Base-by-base conservation (phyloP, 805 yeast species). In the Candida incommunis region DNA sequence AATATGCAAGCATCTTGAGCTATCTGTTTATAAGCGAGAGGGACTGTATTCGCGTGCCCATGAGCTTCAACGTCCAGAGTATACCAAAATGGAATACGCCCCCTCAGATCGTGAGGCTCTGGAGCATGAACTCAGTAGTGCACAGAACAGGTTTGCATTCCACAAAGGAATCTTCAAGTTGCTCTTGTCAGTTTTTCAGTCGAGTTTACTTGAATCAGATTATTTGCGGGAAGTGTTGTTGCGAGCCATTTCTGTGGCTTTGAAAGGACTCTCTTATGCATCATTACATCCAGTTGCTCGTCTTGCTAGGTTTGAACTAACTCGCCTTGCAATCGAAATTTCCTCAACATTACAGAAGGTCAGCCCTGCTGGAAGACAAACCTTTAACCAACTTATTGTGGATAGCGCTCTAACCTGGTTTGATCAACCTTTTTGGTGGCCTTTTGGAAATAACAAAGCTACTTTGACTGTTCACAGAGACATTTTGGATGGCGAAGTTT, bases 201-300 rank as follows among this genome's bases (percentile, higher is more conserved):
- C 95, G 0, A 73, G 86, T 1, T 63, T 77, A 59, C 76, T 76
- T 54, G 82, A 80, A 53, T 78, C 88, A 61, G 76, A 72, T 45
- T 85, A 80, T 51, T 63, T 82, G 25, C 63, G 84, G 51, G 79
- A 78, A 51, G 60, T 82, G 47, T 84, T 85, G 56, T 80, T 88
- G 0, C 64, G 77, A 24, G 68, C 81, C 43, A 62, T 74, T 24
- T 41, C 49, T 9, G 50, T 51, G 1, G 64, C 65, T 26, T 50
- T 67, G 37, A 60, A 71, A 37, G 84, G 88, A 0, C 66, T 88
- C 52, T 54, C 60, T 3, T 40, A 34, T 15, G 96, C 92, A 2
- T 82, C 94, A 53, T 62, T 72, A 42, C 96, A 90, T 61, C 94
- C 96, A 7, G 77, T 78, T 58, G 76, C 96, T 0, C 71, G 96